These are phyloP conservation scores for Sapria himalayana DNA, from an alignment of 345 rosid genomes.

Conservation along the genomic window DNA sequence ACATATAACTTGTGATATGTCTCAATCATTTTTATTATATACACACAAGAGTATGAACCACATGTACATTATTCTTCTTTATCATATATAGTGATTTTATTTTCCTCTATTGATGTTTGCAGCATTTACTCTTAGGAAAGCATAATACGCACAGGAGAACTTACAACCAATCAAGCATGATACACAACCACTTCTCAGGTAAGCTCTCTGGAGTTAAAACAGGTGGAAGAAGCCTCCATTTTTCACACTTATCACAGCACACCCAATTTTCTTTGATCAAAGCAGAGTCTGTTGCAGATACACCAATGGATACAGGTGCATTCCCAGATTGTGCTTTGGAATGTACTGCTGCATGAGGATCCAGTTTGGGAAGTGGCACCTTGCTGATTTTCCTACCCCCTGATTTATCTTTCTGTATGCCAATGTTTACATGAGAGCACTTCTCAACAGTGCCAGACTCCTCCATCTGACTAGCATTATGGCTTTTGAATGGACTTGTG, in stretches of 20 bases:
- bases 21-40: no score
- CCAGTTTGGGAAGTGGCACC: no score
- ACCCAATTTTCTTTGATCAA: slow-evolving; percentile 66
- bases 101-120: no score
- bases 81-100: no score
- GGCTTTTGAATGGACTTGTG: slow-evolving; percentile 14
- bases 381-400: slow-evolving; percentile 16
- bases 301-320: slow-evolving; percentile 23
- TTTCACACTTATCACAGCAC: slow-evolving; percentile 67
- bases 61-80: no score
- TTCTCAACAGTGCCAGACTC: slow-evolving; percentile 21
- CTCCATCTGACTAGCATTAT: slow-evolving; percentile 15
- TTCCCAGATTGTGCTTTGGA: slow-evolving; percentile 12
- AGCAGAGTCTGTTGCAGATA: slow-evolving; percentile 24
- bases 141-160: no score
- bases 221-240: slow-evolving; percentile 84
- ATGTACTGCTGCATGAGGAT: slow-evolving; percentile 16
- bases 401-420: slow-evolving; percentile 22
- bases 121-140: no score
- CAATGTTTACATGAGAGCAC: slow-evolving; percentile 12
- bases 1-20: no score
- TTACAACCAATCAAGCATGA: slow-evolving; percentile 98
- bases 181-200: slow-evolving; percentile 87
- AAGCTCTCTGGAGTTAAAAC: slow-evolving; percentile 39
- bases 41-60: no score